These are phyloP conservation scores for Talaromyces sp. DNA, from an alignment of 2,329 filamentous ascomycete genomes.

Conservation along the genomic window DNA sequence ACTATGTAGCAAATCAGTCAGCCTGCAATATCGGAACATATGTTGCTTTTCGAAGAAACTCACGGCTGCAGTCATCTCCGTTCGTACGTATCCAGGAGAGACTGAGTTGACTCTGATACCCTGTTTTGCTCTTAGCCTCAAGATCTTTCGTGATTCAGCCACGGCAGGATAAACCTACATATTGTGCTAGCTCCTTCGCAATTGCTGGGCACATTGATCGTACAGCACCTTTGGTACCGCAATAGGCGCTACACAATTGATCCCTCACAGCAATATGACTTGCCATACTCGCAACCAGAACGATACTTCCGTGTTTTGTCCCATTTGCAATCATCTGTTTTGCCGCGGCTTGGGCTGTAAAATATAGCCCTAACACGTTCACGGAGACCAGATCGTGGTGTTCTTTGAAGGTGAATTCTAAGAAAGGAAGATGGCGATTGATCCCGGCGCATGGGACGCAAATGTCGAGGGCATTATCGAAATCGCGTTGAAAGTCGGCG, in stretches of 20 bases:
- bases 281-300: slow-evolving; percentile 56
- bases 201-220: slow-evolving; percentile 50
- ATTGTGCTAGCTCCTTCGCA: slow-evolving; percentile 45
- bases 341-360: slow-evolving; percentile 50
- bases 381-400: slow-evolving; percentile 49
- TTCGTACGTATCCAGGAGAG: slow-evolving; percentile 42
- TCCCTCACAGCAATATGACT: slow-evolving; percentile 52
- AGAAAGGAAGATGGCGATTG: slow-evolving; percentile 34
- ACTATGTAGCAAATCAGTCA: slow-evolving; percentile 40
- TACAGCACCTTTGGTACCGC: slow-evolving; percentile 51
- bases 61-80: slow-evolving; percentile 36
- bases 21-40: neutral
- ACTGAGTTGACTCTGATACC: slow-evolving; percentile 46
- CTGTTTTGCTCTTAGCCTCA: slow-evolving; percentile 22
- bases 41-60: slow-evolving; percentile 12
- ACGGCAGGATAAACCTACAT: slow-evolving; percentile 27
- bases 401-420: slow-evolving; percentile 25
- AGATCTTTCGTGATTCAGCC: neutral
- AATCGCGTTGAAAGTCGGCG: neutral
- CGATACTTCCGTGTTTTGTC: slow-evolving; percentile 53
- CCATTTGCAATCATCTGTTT: slow-evolving; percentile 53
- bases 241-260: slow-evolving; percentile 51
- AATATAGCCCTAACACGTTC: slow-evolving; percentile 49
- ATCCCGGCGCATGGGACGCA: slow-evolving; percentile 20
- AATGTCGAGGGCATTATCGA: slow-evolving; percentile 6